Evolutionary conservation across 1,284 basidiomycete species (phyloP).

Genomic region (Psilocybe mexicana): DNA sequence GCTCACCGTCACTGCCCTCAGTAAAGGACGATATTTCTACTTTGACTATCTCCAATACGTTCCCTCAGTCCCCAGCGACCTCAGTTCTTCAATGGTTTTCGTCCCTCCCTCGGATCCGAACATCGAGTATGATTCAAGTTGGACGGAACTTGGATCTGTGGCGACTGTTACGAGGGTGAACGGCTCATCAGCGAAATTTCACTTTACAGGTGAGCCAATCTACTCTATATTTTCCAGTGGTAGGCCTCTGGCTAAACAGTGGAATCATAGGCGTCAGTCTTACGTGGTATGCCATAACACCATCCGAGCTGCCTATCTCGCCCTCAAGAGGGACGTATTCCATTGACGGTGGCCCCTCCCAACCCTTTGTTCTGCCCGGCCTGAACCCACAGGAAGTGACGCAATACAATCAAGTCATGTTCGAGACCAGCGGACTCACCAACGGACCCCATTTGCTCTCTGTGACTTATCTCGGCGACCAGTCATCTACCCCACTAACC

Average conservation of each 20-base stretch:
- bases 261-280: slow-evolving; percentile 22
- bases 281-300: slow-evolving; percentile 25
- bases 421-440: slow-evolving; percentile 25
- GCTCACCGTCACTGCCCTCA: slow-evolving; percentile 27
- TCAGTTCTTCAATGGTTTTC: slow-evolving; percentile 19
- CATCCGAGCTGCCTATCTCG: slow-evolving; percentile 19
- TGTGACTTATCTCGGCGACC: slow-evolving; percentile 25
- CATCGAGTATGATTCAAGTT: slow-evolving; percentile 26
- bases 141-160: slow-evolving; percentile 22
- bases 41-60: slow-evolving; percentile 31
- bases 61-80: slow-evolving; percentile 19
- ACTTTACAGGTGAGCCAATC: slow-evolving; percentile 29
- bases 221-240: neutral
- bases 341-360: slow-evolving; percentile 24
- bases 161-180: slow-evolving; percentile 24
- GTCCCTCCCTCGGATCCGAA: slow-evolving; percentile 25
- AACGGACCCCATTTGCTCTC: slow-evolving; percentile 25
- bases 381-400: slow-evolving; percentile 5
- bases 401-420: slow-evolving; percentile 27
- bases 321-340: slow-evolving; percentile 26
- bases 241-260: neutral
- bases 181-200: slow-evolving; percentile 23
- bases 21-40: slow-evolving; percentile 28
- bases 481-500: slow-evolving; percentile 25
- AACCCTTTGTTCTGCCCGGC: slow-evolving; percentile 21